Conservation (phyloP, 1,284 basidiomycete species). For the Papiliotrema terrestris region DNA sequence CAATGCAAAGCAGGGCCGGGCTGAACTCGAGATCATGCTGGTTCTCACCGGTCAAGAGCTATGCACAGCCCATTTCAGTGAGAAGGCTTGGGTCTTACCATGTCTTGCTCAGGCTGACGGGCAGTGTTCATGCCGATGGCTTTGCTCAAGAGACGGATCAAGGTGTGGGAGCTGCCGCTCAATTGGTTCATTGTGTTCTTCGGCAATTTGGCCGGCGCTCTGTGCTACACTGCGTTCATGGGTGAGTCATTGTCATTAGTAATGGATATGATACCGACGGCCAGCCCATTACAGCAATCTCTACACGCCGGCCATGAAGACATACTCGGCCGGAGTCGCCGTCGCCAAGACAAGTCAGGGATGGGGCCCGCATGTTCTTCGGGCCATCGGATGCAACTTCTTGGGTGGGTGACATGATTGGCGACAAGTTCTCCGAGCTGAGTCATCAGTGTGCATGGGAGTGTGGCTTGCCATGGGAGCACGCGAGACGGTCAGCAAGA, state of each 20-base stretch:
- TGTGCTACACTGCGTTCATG: constrained; percentile 40
- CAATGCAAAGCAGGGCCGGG: background rate
- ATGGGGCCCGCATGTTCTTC: constrained; percentile 34
- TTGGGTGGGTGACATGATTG: constrained; percentile 13
- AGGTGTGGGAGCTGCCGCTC: constrained; percentile 22
- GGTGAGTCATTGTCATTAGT: constrained; percentile 7
- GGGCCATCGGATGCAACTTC: constrained; percentile 48
- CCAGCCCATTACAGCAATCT: constrained; percentile 24
- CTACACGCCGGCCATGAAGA: constrained; percentile 16
- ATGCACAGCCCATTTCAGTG: constrained; percentile 27
- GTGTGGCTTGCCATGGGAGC: constrained; percentile 40
- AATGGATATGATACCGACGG: background rate
- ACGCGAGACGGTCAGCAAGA: constrained; percentile 39
- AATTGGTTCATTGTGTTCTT: constrained; percentile 46
- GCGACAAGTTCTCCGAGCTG: no score
- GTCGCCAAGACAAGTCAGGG: constrained; percentile 22
- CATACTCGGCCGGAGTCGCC: constrained; percentile 14
- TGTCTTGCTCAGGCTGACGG: background rate
- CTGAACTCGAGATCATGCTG: constrained; percentile 14
- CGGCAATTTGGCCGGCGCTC: constrained; percentile 42
- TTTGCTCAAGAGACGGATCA: constrained; percentile 15
- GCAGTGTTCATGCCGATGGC: constrained; percentile 28
- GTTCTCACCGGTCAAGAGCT: constrained; percentile 26
- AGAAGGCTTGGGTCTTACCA: background rate
- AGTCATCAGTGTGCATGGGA: constrained; percentile 32